These are phyloP conservation scores for Agrostemma githago DNA, from an alignment of 148 eudicot genomes.

Conservation along the genomic window DNA sequence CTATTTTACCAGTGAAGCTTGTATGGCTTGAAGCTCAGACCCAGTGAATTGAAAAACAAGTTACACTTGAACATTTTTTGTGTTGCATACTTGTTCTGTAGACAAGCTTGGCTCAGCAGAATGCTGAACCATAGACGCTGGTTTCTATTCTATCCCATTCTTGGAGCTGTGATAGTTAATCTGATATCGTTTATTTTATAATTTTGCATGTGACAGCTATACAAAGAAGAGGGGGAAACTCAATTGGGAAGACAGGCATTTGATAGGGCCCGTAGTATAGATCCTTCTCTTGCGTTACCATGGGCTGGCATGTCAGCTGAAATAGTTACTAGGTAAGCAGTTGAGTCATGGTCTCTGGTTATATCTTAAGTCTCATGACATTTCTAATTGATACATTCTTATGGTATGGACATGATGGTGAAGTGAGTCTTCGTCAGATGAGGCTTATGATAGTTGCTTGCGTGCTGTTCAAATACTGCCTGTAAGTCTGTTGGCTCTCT, in stretches of 20 bases:
- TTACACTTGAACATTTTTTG: background rate
- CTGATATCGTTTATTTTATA: slow-evolving; percentile 14
- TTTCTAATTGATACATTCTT: slow-evolving; percentile 15
- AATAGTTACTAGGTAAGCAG: slow-evolving; percentile 47
- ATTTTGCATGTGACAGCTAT: slow-evolving; percentile 50
- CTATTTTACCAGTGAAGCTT: background rate
- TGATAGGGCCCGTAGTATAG: slow-evolving; percentile 98
- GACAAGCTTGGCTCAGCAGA: background rate
- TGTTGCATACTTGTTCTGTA: background rate
- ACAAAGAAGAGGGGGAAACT: slow-evolving; percentile 60
- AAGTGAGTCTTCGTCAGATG: slow-evolving; percentile 65
- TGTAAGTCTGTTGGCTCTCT: slow-evolving; percentile 40
- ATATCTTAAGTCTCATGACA: background rate
- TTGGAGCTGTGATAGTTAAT: slow-evolving; percentile 16
- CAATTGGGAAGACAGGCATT: slow-evolving; percentile 79
- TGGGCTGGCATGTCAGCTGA: slow-evolving; percentile 99
- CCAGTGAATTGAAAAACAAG: background rate
- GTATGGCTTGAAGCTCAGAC: background rate
- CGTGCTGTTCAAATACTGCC: slow-evolving; percentile 84
- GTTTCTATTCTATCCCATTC: background rate
- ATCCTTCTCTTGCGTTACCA: slow-evolving; percentile 95
- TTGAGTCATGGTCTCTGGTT: slow-evolving; percentile 10
- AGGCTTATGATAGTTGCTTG: slow-evolving; percentile 95
- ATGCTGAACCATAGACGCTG: background rate
- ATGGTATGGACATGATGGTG: slow-evolving; percentile 16